Evolutionary conservation across 495 filamentous ascomycete genomes (phyloP).

Genomic region (Penicillium fimorum): DNA sequence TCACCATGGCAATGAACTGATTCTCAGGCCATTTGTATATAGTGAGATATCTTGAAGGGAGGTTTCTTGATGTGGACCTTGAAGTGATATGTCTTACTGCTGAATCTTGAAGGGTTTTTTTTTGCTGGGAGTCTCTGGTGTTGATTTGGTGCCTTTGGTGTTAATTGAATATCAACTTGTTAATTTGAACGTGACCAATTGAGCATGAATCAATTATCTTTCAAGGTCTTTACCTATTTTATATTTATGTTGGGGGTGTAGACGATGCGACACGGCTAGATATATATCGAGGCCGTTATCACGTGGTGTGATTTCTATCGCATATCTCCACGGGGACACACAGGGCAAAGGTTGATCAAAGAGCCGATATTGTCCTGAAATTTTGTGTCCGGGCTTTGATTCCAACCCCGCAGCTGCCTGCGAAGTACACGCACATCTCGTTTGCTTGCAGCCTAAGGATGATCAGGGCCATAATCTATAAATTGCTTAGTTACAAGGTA

Average conservation of each 20-base stretch:
- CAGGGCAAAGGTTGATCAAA: not conserved
- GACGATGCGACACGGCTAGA: not conserved
- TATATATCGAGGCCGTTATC: not conserved
- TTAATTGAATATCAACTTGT: not conserved
- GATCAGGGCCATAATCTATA: not conserved
- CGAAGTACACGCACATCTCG: not conserved
- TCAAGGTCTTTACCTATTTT: not conserved
- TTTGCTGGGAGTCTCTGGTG: not conserved
- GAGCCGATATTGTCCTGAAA: not conserved
- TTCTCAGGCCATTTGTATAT: not conserved
- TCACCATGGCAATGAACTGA: slow-evolving; percentile 1
- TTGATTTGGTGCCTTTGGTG: not conserved
- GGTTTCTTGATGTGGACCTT: not conserved
- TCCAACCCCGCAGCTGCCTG: not conserved
- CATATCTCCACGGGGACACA: not conserved
- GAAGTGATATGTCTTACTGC: not conserved
- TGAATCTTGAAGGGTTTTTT: not conserved
- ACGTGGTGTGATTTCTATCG: not conserved
- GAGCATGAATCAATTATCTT: not conserved
- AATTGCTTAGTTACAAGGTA: not conserved
- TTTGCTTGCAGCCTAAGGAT: not conserved
- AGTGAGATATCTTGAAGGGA: not conserved
- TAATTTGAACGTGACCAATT: not conserved
- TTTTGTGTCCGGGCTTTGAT: not conserved
- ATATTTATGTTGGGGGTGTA: not conserved